Evolutionary conservation across 2,329 filamentous ascomycete genomes (phyloP).

Genomic region (Bipolaris oryzae): DNA sequence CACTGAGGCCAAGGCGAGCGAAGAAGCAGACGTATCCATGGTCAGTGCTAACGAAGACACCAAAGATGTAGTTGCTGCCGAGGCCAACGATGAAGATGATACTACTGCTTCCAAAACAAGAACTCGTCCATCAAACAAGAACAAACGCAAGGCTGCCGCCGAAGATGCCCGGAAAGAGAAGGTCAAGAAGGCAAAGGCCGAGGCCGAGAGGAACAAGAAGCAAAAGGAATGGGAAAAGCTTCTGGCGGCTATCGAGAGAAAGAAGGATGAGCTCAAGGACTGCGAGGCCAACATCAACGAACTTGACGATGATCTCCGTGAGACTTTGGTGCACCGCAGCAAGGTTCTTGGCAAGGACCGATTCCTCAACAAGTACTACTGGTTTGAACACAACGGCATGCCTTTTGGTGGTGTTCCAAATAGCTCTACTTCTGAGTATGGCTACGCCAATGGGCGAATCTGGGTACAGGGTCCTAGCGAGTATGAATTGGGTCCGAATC

Average conservation of each 20-base stretch:
- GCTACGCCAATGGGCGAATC: slow-evolving; percentile 90
- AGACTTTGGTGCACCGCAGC: slow-evolving; percentile 91
- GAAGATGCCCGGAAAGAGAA: slow-evolving; percentile 65
- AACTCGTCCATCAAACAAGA: slow-evolving; percentile 64
- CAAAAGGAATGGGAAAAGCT: slow-evolving; percentile 89
- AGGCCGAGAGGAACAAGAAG: slow-evolving; percentile 69
- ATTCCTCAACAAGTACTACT: slow-evolving; percentile 98
- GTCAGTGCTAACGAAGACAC: slow-evolving; percentile 62
- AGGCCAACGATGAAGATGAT: slow-evolving; percentile 65
- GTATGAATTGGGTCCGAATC: slow-evolving; percentile 67
- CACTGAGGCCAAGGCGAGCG: slow-evolving; percentile 55
- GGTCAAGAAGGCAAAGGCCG: slow-evolving; percentile 66
- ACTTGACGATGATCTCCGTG: slow-evolving; percentile 89
- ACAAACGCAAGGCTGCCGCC: slow-evolving; percentile 76
- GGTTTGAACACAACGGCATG: slow-evolving; percentile 99
- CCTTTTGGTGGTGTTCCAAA: slow-evolving; percentile 86
- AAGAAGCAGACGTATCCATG: slow-evolving; percentile 67
- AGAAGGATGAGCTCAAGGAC: slow-evolving; percentile 77
- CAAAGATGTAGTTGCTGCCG: slow-evolving; percentile 67
- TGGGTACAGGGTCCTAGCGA: slow-evolving; percentile 97
- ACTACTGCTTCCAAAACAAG: slow-evolving; percentile 66
- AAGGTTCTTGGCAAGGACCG: slow-evolving; percentile 90
- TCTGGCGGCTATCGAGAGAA: slow-evolving; percentile 85
- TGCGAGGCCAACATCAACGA: slow-evolving; percentile 85
- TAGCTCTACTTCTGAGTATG: slow-evolving; percentile 84